These are phyloP conservation scores for Sanghuangporus sanghuang DNA, from an alignment of 1,284 basidiomycete genomes.

Conservation along the genomic window DNA sequence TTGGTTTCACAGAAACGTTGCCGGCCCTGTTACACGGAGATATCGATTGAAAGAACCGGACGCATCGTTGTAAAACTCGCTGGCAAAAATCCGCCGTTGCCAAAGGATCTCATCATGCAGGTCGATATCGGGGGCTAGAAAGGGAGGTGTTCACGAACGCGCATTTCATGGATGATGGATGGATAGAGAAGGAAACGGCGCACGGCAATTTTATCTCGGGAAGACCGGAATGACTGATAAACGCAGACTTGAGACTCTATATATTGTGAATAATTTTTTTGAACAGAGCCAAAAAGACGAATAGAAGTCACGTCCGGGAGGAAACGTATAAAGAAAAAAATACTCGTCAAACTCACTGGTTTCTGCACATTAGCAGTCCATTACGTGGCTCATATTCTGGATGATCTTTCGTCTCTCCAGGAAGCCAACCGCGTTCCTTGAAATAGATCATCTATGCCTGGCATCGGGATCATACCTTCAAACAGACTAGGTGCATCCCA, in stretches of 20 bases:
- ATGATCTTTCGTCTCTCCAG: neutral
- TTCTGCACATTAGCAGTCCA: neutral
- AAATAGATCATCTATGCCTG: neutral
- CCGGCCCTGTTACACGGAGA: neutral
- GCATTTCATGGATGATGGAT: neutral
- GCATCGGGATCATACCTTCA: neutral
- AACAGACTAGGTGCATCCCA: neutral
- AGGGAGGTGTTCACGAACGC: neutral
- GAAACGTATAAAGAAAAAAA: neutral
- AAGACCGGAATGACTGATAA: neutral
- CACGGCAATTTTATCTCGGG: neutral
- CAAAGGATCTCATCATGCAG: neutral
- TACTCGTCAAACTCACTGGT: neutral
- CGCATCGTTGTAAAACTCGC: neutral
- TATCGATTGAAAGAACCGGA: neutral
- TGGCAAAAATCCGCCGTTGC: neutral
- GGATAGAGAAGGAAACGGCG: neutral
- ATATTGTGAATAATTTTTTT: neutral
- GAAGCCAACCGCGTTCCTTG: neutral
- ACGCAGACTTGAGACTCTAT: neutral
- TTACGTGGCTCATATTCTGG: neutral
- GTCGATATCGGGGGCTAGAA: neutral
- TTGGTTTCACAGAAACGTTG: neutral
- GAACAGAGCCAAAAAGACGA: neutral
- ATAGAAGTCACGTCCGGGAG: neutral